phyloP scores from a whole-genome alignment of 805 yeast genomes.

The Candida insectorum region DNA sequence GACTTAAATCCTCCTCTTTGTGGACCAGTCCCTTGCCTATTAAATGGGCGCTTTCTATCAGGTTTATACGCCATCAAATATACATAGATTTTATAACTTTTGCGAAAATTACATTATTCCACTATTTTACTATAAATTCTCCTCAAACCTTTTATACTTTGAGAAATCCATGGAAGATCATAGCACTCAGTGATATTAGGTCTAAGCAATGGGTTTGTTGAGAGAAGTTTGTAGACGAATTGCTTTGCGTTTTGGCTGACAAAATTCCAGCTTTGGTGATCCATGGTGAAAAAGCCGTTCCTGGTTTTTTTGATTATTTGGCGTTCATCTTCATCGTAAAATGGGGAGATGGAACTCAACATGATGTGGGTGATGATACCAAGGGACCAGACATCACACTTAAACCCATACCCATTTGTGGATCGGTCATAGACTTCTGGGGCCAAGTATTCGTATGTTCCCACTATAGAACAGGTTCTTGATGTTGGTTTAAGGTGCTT shows the following conservation, averaged over 20 bases:
- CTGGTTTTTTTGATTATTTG: constrained; percentile 18
- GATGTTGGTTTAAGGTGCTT: constrained; percentile 18
- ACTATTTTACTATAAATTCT: constrained; percentile 24
- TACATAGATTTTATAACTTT: too few relatives aligned
- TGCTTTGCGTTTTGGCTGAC: constrained; percentile 42
- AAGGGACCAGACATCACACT: constrained; percentile 69
- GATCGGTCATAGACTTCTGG: constrained; percentile 50
- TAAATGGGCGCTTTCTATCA: too few relatives aligned
- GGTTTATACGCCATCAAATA: too few relatives aligned
- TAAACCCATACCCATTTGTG: constrained; percentile 44
- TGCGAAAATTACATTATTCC: too few relatives aligned
- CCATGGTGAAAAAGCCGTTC: constrained; percentile 43
- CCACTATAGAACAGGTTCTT: constrained; percentile 51
- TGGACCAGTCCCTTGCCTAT: not conserved
- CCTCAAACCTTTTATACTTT: constrained; percentile 31
- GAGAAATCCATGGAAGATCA: constrained; percentile 46
- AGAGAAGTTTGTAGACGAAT: constrained; percentile 1
- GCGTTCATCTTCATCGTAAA: constrained; percentile 43
- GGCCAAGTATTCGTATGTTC: constrained; percentile 70
- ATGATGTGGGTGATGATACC: constrained; percentile 60
- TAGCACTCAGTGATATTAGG: constrained; percentile 35
- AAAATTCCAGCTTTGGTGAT: constrained; percentile 38
- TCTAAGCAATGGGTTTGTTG: constrained; percentile 28
- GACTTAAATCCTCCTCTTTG: constrained; percentile 2
- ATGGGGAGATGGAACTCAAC: too few relatives aligned